Evolutionary conservation across 2,329 filamentous ascomycete species (phyloP), one percentile per base, ranked within the genome.

Genomic region (Aspergillus amoenus): DNA sequence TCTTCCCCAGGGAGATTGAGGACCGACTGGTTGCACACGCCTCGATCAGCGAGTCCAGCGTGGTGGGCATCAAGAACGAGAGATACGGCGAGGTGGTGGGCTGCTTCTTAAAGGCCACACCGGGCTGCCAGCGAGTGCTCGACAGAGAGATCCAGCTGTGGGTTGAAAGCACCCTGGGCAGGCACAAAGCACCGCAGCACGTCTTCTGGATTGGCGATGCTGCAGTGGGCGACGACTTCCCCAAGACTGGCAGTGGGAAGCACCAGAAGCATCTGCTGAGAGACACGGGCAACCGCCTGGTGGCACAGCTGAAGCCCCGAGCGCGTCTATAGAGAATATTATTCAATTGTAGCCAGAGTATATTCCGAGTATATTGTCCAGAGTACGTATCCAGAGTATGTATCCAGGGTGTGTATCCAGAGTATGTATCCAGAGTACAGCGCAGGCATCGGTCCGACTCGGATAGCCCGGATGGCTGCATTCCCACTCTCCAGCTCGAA

Each of bases 1-100:
- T 82, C 18, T 88, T 88, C 66, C 88, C 88, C 0, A 78, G 88
- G 18, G 87, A 90, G 68, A 89, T 90, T 58, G 88, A 90, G 71
- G 85, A 88, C 68, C 80, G 86, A 1, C 79, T 90, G 12, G 75
- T 85, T 57, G 77, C 79, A 2, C 87, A 90, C 68, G 78, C 83
- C 0, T 73, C 79, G 1, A 78, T 90, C 21, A 68, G 75, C 2
- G 79, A 83, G 32, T 87, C 87, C 17, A 81, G 88, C 45, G 87
- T 89, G 2, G 83, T 88, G 5, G 88, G 86, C 0, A 77, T 89
- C 39, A 52, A 53, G 21, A 42, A 85, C 83, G 67, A 82, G 86
- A 64, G 77, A 78, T 52, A 68, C 27, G 66, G 66, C 1, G 64
- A 69, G 27, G 66, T 65, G 2, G 61, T 62, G 3, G 59, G 51